phyloP scores from a whole-genome alignment of 805 yeast species.

The Myxozyma monticola region DNA sequence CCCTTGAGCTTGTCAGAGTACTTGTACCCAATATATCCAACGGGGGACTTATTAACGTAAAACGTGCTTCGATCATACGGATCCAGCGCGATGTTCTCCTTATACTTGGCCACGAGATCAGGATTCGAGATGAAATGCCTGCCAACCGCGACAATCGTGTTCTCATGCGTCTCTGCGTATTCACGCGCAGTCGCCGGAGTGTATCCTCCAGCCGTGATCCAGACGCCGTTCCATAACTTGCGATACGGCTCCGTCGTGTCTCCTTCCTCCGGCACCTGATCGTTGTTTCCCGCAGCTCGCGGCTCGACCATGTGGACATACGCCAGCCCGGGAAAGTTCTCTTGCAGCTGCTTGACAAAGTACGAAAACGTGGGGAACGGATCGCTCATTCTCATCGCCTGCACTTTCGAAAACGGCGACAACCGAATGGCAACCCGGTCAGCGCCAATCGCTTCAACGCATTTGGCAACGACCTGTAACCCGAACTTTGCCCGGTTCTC shows the following conservation, averaged over 20 bases:
- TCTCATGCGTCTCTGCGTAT: slow-evolving; percentile 17
- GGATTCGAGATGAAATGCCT: slow-evolving; percentile 57
- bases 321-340: slow-evolving; percentile 43
- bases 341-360: slow-evolving; percentile 39
- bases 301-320: slow-evolving; percentile 51
- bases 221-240: slow-evolving; percentile 25
- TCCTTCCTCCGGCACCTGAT: slow-evolving; percentile 17
- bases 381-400: slow-evolving; percentile 35
- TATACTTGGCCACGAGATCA: slow-evolving; percentile 50
- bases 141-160: slow-evolving; percentile 45
- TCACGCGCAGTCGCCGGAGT: slow-evolving; percentile 22
- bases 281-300: slow-evolving; percentile 39
- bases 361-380: slow-evolving; percentile 22
- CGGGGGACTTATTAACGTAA: slow-evolving; percentile 38
- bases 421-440: slow-evolving; percentile 41
- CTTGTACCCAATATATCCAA: slow-evolving; percentile 24
- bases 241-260: slow-evolving; percentile 21
- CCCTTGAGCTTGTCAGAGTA: slow-evolving; percentile 21
- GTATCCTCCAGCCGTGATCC: slow-evolving; percentile 32
- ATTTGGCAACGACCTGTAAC: slow-evolving; percentile 54
- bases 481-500: slow-evolving; percentile 55
- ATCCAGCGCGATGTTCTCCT: slow-evolving; percentile 44
- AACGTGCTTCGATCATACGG: slow-evolving; percentile 52
- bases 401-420: slow-evolving; percentile 43
- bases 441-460: slow-evolving; percentile 54